phyloP scores from a whole-genome alignment of 2,329 filamentous ascomycete species.

The Neofusicoccum kwambonambiense region DNA sequence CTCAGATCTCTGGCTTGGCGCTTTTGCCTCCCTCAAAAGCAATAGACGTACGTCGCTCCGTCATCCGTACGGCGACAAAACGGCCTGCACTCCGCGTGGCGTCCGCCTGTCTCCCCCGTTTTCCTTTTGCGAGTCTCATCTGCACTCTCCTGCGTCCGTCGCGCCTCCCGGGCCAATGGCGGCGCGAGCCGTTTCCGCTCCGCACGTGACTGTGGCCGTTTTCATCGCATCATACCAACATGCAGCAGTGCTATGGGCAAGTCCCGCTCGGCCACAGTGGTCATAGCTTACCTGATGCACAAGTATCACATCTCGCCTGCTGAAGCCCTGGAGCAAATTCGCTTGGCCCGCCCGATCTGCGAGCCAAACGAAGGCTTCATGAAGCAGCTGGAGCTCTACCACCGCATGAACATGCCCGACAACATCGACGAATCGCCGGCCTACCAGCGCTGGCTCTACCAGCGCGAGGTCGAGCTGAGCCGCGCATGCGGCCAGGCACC shows the following conservation, averaged over 20 bases:
- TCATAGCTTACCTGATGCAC: constrained; percentile 80
- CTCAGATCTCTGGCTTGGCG: constrained; percentile 16
- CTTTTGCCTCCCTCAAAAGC: constrained; percentile 10
- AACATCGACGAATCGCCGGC: constrained; percentile 66
- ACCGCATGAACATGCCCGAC: constrained; percentile 77
- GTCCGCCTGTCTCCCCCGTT: neutral
- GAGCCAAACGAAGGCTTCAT: constrained; percentile 93
- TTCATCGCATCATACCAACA: constrained; percentile 12
- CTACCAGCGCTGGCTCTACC: constrained; percentile 79
- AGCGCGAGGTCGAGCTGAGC: constrained; percentile 63
- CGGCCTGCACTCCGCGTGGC: constrained; percentile 8
- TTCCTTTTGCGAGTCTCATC: neutral
- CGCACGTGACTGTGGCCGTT: constrained; percentile 9
- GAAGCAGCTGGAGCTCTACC: constrained; percentile 81
- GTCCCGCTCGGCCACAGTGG: constrained; percentile 82
- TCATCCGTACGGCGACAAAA: neutral
- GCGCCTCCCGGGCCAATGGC: constrained; percentile 3
- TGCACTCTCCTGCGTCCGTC: neutral
- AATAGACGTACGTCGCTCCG: neutral
- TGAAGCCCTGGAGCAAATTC: constrained; percentile 70
- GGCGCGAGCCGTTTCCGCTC: neutral
- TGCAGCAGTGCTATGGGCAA: constrained; percentile 85
- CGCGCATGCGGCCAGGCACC: constrained; percentile 77
- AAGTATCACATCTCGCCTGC: constrained; percentile 50
- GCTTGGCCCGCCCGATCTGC: constrained; percentile 69